Evolutionary conservation across 2,329 filamentous ascomycete genomes (phyloP), one percentile per base, ranked within the genome.

Genomic region (Cylindrodendrum hubeiense): DNA sequence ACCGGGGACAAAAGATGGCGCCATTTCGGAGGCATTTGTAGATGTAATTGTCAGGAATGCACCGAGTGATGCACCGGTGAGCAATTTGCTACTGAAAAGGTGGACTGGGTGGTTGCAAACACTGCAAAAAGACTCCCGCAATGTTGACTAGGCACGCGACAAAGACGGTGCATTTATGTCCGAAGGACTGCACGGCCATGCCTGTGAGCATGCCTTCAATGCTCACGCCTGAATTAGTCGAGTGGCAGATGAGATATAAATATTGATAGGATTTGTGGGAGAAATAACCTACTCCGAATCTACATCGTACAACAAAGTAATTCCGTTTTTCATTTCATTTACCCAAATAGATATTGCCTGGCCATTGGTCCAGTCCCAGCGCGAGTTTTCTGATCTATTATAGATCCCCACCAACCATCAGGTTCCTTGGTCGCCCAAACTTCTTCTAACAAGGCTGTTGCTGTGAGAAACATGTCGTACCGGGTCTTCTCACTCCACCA

Each of bases 1-100:
- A 12, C 74, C 74, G 22, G 74, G 65, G 24, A 76, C 67, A 8
- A 63, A 52, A 28, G 70, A 52, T 17, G 74, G 74, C 2, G 70
- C 63, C 64, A 75, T 67, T 52, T 73, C 71, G 33, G 67, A 67
- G 21, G 67, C 65, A 44, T 74, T 72, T 21, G 68, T 64, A 1
- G 69, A 67, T 2, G 71, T 65, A 6, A 66, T 63, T 9, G 71
- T 71, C 8, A 63, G 59, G 43, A 71, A 71, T 15, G 51, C 46
- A 26, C 70, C 70, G 5, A 71, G 70, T 0, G 62, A 43, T 39
- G 28, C 28, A 24, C 55, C 55, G 17, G 55, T 58, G 10, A 58
- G 44, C 7, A 58, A 17, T 13, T 58, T 58, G 28, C 39, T 30
- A 13, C 26, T 43, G 5, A 58, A 50, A 24, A 58, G 50, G 24